Conservation (phyloP, 352 stramenopile genomes). For the Pythium chondricola region DNA sequence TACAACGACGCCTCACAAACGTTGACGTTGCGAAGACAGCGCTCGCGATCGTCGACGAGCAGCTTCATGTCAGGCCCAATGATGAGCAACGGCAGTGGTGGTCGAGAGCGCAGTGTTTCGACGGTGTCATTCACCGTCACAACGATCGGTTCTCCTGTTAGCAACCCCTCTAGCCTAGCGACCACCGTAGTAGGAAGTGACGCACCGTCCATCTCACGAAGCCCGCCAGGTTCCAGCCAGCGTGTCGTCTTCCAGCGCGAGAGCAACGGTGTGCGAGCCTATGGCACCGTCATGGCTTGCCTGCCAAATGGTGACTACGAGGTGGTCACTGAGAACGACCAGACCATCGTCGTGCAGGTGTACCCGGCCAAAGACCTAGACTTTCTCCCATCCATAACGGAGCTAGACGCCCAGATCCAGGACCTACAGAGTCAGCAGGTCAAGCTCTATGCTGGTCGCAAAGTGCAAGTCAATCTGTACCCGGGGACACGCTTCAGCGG, state of each 20-base stretch:
- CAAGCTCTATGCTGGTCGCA: slow-evolving; percentile 58
- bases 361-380: slow-evolving; percentile 35
- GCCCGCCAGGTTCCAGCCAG: slow-evolving; percentile 10
- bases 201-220: background rate
- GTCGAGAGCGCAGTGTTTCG: slow-evolving; percentile 14
- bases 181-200: background rate
- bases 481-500: slow-evolving; percentile 62
- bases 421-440: slow-evolving; percentile 32
- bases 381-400: slow-evolving; percentile 48
- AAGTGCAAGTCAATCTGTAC: slow-evolving; percentile 70
- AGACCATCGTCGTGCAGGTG: slow-evolving; percentile 54
- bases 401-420: slow-evolving; percentile 45
- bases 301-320: slow-evolving; percentile 41
- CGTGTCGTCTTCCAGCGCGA: slow-evolving; percentile 45
- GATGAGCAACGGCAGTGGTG: background rate
- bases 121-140: slow-evolving; percentile 15
- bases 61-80: slow-evolving; percentile 7
- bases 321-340: slow-evolving; percentile 51
- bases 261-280: slow-evolving; percentile 32
- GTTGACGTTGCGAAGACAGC: background rate
- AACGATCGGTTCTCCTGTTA: slow-evolving; percentile 10
- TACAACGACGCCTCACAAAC: background rate
- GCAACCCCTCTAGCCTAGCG: background rate
- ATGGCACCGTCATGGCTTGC: slow-evolving; percentile 50
- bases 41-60: slow-evolving; percentile 13